These are phyloP conservation scores for Fusarium sp. DNA, from an alignment of 2,329 filamentous ascomycete species.

Conservation along the genomic window DNA sequence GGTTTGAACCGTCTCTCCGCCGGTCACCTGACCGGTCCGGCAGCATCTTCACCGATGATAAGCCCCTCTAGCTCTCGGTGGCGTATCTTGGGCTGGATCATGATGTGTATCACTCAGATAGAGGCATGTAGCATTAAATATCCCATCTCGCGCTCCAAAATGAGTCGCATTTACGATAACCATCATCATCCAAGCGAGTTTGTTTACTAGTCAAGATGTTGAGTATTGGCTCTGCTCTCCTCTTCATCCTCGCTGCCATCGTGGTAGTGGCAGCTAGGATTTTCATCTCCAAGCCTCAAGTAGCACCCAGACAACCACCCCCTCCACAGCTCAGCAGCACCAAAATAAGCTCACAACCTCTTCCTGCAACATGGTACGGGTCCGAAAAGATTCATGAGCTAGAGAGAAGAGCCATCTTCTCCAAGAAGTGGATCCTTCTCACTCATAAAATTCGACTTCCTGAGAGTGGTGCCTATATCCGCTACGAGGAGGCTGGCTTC, in stretches of 20 bases:
- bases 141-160: background rate
- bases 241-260: background rate
- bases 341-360: conserved; percentile 27
- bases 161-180: background rate
- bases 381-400: conserved; percentile 66
- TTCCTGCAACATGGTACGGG: conserved; percentile 58
- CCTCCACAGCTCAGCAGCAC: conserved; percentile 17
- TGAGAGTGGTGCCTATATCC: conserved; percentile 66
- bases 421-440: conserved; percentile 65
- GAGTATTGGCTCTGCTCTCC: background rate
- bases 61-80: background rate
- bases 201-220: background rate
- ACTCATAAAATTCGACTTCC: conserved; percentile 63
- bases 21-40: conserved; percentile 36
- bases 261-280: background rate
- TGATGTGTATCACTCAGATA: background rate
- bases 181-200: background rate
- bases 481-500: conserved; percentile 66
- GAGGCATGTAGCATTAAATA: background rate
- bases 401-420: conserved; percentile 68
- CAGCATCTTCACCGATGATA: conserved; percentile 18
- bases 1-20: conserved; percentile 20
- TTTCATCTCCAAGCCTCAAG: conserved; percentile 20
- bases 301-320: conserved; percentile 15
- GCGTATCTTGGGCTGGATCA: background rate